These are phyloP conservation scores for Polytolypa hystricis DNA, from an alignment of 2,329 filamentous ascomycete species.

Conservation along the genomic window DNA sequence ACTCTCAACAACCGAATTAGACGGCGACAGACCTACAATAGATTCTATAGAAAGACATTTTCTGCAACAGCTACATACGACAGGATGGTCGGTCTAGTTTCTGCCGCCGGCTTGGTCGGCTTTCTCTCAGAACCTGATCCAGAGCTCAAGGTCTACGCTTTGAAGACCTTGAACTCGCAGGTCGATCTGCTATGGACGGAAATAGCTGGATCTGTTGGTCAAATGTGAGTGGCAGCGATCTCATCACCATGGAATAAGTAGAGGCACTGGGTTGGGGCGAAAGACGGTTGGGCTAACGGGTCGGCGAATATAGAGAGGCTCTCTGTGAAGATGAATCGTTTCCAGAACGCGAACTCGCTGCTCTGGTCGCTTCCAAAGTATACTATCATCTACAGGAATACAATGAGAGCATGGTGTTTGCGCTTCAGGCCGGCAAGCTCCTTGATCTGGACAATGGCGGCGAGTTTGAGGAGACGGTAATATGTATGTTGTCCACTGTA, in stretches of 20 bases:
- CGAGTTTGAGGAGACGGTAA: constrained; percentile 98
- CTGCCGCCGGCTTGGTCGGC: constrained; percentile 86
- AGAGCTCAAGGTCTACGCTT: constrained; percentile 86
- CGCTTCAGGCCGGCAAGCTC: constrained; percentile 83
- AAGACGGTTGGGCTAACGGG: background rate
- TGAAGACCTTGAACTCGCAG: constrained; percentile 90
- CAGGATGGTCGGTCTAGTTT: constrained; percentile 84
- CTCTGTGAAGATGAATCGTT: constrained; percentile 96
- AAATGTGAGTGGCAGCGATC: constrained; percentile 62
- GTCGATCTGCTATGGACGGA: constrained; percentile 98
- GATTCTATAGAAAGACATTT: no score
- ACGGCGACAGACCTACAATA: no score
- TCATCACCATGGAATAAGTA: no score
- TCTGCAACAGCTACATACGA: background rate
- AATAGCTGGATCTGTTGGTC: constrained; percentile 79
- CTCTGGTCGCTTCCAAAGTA: constrained; percentile 89
- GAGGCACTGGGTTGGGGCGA: no score
- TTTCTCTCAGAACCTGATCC: constrained; percentile 91
- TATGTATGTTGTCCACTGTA: constrained; percentile 54
- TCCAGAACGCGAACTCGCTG: constrained; percentile 84
- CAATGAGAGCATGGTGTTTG: constrained; percentile 98
- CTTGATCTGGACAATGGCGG: constrained; percentile 85
- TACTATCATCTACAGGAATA: constrained; percentile 99
- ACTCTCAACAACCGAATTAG: no score
- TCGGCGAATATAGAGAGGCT: constrained; percentile 58